A percentile compares a stretch with the other conserved stretches of the same genome.
These are phyloP conservation scores for Pseudoscleropodium purum DNA, from an alignment of 225 moss, liverwort and hornwort species.

Conservation along the genomic window DNA sequence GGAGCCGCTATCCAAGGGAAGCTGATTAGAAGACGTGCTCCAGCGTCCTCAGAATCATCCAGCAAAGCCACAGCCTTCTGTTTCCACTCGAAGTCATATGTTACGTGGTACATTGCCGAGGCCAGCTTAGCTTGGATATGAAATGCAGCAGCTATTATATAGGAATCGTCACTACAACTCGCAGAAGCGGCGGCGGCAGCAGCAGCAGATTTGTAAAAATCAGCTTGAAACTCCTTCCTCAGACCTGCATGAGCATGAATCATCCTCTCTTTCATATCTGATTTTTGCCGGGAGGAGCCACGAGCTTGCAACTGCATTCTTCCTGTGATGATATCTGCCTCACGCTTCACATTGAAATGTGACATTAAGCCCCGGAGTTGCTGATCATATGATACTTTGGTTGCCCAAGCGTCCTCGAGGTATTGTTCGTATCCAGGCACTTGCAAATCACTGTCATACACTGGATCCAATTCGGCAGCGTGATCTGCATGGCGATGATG, in stretches of 20 bases:
- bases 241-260: slow-evolving; percentile 35
- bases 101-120: slow-evolving; percentile 86
- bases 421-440: slow-evolving; percentile 52
- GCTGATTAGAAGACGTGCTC: slow-evolving; percentile 26
- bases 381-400: slow-evolving; percentile 54
- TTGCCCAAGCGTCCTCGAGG: slow-evolving; percentile 58
- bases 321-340: slow-evolving; percentile 66
- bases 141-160: background rate
- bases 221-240: slow-evolving; percentile 38
- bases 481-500: slow-evolving; percentile 15
- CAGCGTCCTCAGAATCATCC: slow-evolving; percentile 14
- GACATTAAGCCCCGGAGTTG: slow-evolving; percentile 59
- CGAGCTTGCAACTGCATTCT: slow-evolving; percentile 8
- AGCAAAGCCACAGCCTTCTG: slow-evolving; percentile 13
- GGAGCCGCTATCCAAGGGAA: slow-evolving; percentile 52
- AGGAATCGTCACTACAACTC: background rate
- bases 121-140: slow-evolving; percentile 33
- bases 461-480: background rate
- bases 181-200: background rate
- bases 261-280: slow-evolving; percentile 55
- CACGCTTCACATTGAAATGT: slow-evolving; percentile 48
- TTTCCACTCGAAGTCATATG: slow-evolving; percentile 55
- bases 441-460: slow-evolving; percentile 58
- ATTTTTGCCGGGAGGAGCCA: slow-evolving; percentile 11
- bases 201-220: slow-evolving; percentile 10